These are phyloP conservation scores for Lentinula detonsa DNA, from an alignment of 768 basidiomycete species.

Conservation along the genomic window DNA sequence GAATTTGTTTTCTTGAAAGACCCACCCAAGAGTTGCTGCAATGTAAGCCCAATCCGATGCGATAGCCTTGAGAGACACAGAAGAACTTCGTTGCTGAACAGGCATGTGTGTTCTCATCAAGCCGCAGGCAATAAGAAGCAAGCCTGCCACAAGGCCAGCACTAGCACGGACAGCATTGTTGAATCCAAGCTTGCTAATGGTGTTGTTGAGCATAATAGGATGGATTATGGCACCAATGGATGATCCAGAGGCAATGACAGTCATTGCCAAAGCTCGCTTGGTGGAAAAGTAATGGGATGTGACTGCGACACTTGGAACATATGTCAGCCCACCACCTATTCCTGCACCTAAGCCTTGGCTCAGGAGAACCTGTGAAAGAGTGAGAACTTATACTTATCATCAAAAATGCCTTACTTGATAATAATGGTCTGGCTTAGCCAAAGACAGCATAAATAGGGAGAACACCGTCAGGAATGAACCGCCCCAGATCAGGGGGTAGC, in stretches of 20 bases:
- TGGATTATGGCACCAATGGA: constrained; percentile 46
- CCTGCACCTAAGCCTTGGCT: constrained; percentile 54
- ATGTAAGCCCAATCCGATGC: constrained; percentile 18
- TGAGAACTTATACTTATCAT: not conserved
- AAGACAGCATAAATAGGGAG: constrained; percentile 46
- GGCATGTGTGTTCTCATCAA: constrained; percentile 31
- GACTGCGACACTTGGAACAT: constrained; percentile 44
- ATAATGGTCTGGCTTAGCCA: constrained; percentile 38
- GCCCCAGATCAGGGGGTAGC: not conserved
- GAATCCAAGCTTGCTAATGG: constrained; percentile 27
- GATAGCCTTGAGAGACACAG: constrained; percentile 4
- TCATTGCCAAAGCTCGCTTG: constrained; percentile 47
- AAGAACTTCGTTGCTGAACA: constrained; percentile 4
- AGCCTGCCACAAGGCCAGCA: constrained; percentile 30
- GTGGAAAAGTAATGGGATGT: constrained; percentile 47
- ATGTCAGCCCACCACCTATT: constrained; percentile 48
- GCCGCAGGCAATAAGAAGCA: constrained; percentile 31
- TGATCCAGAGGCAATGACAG: constrained; percentile 41
- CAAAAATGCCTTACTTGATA: constrained; percentile 25
- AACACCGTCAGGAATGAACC: not conserved
- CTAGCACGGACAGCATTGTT: constrained; percentile 35
- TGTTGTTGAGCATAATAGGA: constrained; percentile 45
- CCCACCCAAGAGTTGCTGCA: constrained; percentile 12
- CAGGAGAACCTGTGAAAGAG: constrained; percentile 30
- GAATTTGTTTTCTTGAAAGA: not conserved